phyloP scores from a whole-genome alignment of 371 early-diverging fungal species.

The Syncephalastrum sp. region DNA sequence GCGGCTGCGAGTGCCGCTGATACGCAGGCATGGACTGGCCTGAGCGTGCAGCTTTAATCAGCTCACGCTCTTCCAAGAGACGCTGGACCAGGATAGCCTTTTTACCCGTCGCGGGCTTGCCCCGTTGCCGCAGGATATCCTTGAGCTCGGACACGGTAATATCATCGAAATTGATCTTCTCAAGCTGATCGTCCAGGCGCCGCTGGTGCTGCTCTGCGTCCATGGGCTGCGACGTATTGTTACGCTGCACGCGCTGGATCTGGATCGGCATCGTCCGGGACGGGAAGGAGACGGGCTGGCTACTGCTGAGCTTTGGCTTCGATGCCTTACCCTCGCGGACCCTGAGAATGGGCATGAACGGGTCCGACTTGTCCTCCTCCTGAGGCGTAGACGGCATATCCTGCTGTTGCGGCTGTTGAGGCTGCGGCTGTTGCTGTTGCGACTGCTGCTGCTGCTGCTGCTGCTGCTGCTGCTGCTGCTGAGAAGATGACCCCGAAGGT shows the following conservation, averaged over 20 bases:
- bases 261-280: constrained; percentile 31
- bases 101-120: constrained; percentile 51
- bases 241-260: constrained; percentile 25
- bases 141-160: constrained; percentile 71
- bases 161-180: constrained; percentile 61
- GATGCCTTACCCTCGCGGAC: not conserved
- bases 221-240: constrained; percentile 14
- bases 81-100: constrained; percentile 39
- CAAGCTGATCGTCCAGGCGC: constrained; percentile 55
- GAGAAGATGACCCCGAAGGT: too few species aligned
- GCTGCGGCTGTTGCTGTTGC: not conserved
- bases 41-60: constrained; percentile 30
- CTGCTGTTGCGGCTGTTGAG: not conserved
- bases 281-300: constrained; percentile 27
- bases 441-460: not conserved
- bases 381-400: not conserved
- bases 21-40: constrained; percentile 5
- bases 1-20: constrained; percentile 23
- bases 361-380: constrained; percentile 2
- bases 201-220: constrained; percentile 53
- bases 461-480: too few species aligned
- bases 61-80: constrained; percentile 56
- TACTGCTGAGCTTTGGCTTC: constrained; percentile 19
- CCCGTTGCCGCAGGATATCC: constrained; percentile 57
- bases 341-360: constrained; percentile 3